Base-by-base conservation (phyloP, 179 eudicot species). In the Patellifolia procumbens region DNA sequence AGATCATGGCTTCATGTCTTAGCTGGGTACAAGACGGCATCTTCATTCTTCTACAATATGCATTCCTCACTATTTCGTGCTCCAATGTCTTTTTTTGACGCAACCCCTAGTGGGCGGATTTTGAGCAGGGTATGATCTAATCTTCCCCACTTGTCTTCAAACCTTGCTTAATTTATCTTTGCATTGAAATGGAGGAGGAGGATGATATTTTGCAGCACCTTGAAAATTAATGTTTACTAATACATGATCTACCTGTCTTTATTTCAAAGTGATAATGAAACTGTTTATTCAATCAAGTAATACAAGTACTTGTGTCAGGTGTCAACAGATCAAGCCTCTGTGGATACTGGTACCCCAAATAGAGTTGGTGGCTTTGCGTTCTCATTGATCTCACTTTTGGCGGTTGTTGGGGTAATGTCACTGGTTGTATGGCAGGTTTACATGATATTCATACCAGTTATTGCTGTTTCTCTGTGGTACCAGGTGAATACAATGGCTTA, bases 361-460 rank as follows among this genome's bases (percentile, higher is more conserved):
- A 73, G 55, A 69, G 80, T 89, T 60, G 86, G 76, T 11, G 37
- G 72, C 19, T 82, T 85, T 82, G 91, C 86, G 3, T 87, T 89
- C 69, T 59, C 91, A 16, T 45, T 83, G 24, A 88, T 90, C 64
- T 86, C 84, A 73, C 97, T 92, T 48, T 51, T 92, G 31, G 91
- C 89, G 70, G 84, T 86, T 26, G 82, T 92, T 43, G 87, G 74
- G 12, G 85, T 92, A 6, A 92, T 92, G 92, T 92, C 92, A 22
- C 89, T 81, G 78, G 90, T 89, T 22, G 88, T 88, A 8, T 92
- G 95, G 97, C 92, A 90, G 83, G 89, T 90, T 64, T 92, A 85
- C 86, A 55, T 87, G 8, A 39, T 90, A 58, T 90, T 92, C 75
- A 81, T 88, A 59, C 91, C 91, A 1, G 78, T 87, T 61, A 70